Percentiles rank a stretch among this genome's conserved stretches.
phyloP scores from a whole-genome alignment of 306 rosid species.

The Lathyrus oleraceus region DNA sequence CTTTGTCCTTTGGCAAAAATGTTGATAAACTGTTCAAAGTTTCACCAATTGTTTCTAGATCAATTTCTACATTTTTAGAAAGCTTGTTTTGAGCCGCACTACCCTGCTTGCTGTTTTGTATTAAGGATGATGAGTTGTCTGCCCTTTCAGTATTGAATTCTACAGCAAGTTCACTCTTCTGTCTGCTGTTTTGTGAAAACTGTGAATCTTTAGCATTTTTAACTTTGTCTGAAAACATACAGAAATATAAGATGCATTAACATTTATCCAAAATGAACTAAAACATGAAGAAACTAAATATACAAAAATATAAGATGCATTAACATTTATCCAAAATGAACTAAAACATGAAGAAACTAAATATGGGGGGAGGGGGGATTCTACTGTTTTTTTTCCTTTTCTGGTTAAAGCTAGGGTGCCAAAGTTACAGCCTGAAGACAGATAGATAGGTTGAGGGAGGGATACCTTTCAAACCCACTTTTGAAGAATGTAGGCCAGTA shows the following conservation, averaged over 20 bases:
- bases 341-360: slow-evolving; percentile 9
- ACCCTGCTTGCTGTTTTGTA: slow-evolving; percentile 38
- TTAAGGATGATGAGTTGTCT: slow-evolving; percentile 42
- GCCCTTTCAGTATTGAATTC: slow-evolving; percentile 47
- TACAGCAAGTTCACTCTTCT: slow-evolving; percentile 39
- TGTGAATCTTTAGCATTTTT: slow-evolving; percentile 45
- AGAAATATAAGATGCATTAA: slow-evolving; percentile 27
- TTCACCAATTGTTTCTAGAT: slow-evolving; percentile 38
- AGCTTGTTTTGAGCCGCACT: slow-evolving; percentile 33
- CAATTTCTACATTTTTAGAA: slow-evolving; percentile 31
- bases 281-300: slow-evolving; percentile 15
- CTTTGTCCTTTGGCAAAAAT: slow-evolving; percentile 32
- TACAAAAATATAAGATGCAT: slow-evolving; percentile 23
- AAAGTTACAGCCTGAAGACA: slow-evolving; percentile 27
- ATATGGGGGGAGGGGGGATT: slow-evolving; percentile 1
- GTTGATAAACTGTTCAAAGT: slow-evolving; percentile 37
- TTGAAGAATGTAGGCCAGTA: slow-evolving; percentile 69
- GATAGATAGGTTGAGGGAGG: slow-evolving; percentile 24
- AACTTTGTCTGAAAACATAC: slow-evolving; percentile 50
- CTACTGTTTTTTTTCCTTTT: background rate
- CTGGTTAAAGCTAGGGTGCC: slow-evolving; percentile 20
- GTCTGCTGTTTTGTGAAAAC: slow-evolving; percentile 41
- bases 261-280: slow-evolving; percentile 18
- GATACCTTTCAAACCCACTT: slow-evolving; percentile 75
- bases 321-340: slow-evolving; percentile 24